These are phyloP conservation scores for Pisolithus orientalis DNA, from an alignment of 768 basidiomycete genomes.

Conservation along the genomic window DNA sequence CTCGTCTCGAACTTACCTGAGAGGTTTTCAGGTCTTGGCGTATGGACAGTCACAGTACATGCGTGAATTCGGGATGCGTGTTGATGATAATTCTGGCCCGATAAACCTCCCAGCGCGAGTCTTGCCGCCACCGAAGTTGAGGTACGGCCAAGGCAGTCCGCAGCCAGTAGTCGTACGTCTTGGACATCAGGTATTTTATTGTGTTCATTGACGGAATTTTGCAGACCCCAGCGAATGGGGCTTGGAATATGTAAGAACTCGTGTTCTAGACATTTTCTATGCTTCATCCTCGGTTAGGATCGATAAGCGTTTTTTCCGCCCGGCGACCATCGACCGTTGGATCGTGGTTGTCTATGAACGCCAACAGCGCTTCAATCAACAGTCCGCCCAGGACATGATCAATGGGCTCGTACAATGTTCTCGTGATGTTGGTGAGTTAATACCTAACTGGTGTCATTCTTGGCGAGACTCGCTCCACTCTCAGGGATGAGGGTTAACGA, in stretches of 20 bases:
- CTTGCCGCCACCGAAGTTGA: constrained; percentile 55
- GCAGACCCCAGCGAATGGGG: constrained; percentile 57
- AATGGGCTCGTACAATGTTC: constrained; percentile 44
- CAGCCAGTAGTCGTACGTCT: constrained; percentile 51
- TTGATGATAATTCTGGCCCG: constrained; percentile 45
- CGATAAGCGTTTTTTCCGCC: constrained; percentile 62
- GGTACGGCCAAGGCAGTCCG: constrained; percentile 54
- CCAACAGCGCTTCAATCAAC: constrained; percentile 45
- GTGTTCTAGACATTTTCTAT: neutral
- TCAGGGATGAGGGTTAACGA: constrained; percentile 55
- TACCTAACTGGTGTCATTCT: neutral
- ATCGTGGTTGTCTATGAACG: constrained; percentile 63
- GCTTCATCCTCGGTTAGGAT: constrained; percentile 39
- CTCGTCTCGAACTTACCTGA: neutral
- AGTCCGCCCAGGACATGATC: constrained; percentile 50
- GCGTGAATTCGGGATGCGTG: constrained; percentile 63
- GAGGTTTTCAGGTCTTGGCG: constrained; percentile 41
- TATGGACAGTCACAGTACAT: constrained; percentile 76
- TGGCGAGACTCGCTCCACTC: neutral
- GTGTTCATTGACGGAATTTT: constrained; percentile 1
- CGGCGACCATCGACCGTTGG: constrained; percentile 51
- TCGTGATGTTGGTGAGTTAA: constrained; percentile 51
- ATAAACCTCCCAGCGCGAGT: constrained; percentile 57
- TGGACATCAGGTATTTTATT: neutral
- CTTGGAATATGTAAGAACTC: constrained; percentile 67